These are phyloP conservation scores for Chloris gayana DNA, from an alignment of 176 grass and related monocot species.

Conservation along the genomic window DNA sequence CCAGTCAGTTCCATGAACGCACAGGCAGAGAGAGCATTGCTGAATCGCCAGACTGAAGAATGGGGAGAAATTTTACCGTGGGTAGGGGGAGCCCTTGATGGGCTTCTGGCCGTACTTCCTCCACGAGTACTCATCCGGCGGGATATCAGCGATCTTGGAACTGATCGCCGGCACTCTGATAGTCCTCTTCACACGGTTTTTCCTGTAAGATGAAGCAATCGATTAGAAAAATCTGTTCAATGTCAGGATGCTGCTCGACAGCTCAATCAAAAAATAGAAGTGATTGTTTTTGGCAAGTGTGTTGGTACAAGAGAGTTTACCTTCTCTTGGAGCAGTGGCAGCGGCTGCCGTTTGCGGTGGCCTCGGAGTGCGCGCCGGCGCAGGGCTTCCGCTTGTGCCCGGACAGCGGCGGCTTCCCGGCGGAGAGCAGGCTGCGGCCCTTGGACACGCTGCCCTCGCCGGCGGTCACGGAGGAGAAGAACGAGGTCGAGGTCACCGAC, in stretches of 20 bases:
- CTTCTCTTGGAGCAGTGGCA: constrained; percentile 96
- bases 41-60: neutral
- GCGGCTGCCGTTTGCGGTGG: constrained; percentile 51
- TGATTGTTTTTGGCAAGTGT: neutral
- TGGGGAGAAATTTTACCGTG: constrained; percentile 50
- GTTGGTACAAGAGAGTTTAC: neutral
- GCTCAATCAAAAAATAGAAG: neutral
- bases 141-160: constrained; percentile 88
- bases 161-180: constrained; percentile 87
- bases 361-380: constrained; percentile 65
- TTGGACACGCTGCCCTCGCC: constrained; percentile 94
- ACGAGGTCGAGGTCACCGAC: constrained; percentile 76
- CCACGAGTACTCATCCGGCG: constrained; percentile 94
- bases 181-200: constrained; percentile 72
- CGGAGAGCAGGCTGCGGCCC: constrained; percentile 59
- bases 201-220: constrained; percentile 26
- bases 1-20: neutral
- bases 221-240: neutral
- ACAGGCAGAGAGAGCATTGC: no score
- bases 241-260: neutral
- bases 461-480: constrained; percentile 84
- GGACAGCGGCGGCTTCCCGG: constrained; percentile 68
- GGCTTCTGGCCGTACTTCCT: constrained; percentile 99
- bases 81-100: constrained; percentile 96
- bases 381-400: constrained; percentile 72